These are phyloP conservation scores for Tolypocladium album DNA, from an alignment of 2,329 filamentous ascomycete genomes.

Conservation along the genomic window DNA sequence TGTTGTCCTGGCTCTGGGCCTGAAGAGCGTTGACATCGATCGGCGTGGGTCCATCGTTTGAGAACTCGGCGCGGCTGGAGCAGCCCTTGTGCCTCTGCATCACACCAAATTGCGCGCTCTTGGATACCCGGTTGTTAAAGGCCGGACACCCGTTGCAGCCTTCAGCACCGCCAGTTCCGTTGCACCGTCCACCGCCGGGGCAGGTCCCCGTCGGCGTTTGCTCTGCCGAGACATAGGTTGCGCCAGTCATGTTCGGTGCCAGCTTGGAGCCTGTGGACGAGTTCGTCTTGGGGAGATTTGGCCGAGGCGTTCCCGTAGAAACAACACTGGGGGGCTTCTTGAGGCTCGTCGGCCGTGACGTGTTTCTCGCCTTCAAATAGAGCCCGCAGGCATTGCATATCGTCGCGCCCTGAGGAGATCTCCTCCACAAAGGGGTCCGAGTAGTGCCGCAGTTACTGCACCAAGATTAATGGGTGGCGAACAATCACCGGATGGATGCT, in stretches of 20 bases:
- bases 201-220: conserved; percentile 75
- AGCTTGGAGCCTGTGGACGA: conserved; percentile 29
- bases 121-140: conserved; percentile 93
- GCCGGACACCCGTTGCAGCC: conserved; percentile 93
- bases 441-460: conserved; percentile 88
- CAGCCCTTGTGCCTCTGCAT: conserved; percentile 34
- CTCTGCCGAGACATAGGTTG: conserved; percentile 69
- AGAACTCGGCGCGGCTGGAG: conserved; percentile 12
- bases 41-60: conserved; percentile 16
- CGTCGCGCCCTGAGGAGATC: conserved; percentile 83
- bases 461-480: conserved; percentile 1
- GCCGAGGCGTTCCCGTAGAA: conserved; percentile 29
- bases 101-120: conserved; percentile 63
- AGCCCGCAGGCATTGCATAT: conserved; percentile 98
- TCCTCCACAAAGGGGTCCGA: conserved; percentile 85
- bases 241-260: conserved; percentile 31
- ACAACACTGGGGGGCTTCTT: conserved; percentile 60
- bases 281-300: conserved; percentile 25
- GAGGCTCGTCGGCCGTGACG: conserved; percentile 78
- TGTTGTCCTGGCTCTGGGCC: conserved; percentile 17
- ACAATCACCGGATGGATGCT: background rate
- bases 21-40: conserved; percentile 24
- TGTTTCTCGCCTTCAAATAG: conserved; percentile 88
- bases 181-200: conserved; percentile 88
- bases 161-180: conserved; percentile 90